Evolutionary conservation across 768 basidiomycete species (phyloP), one percentile per base, ranked within the genome.

Genomic region (Vararia minispora): DNA sequence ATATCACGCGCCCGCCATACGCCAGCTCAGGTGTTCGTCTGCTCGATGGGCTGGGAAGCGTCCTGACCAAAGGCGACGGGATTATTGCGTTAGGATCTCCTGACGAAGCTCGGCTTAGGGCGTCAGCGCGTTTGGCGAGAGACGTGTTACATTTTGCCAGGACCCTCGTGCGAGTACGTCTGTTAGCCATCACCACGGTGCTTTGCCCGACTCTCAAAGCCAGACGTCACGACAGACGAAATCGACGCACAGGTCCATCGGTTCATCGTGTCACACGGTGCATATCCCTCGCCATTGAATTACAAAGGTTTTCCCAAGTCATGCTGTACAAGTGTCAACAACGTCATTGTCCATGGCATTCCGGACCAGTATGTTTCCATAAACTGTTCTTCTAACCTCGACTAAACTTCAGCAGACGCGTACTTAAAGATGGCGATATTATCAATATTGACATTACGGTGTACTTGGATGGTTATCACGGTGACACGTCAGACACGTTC

Each of bases 391-490:
- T 18, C 23, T 21, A 34, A 16, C n/a, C 36, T 40, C 41, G 37
- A 11, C 12, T 29, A 10, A 37, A 9, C n/a, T 26, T 35, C 22
- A 20, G 8, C 46, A 91, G 89, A 41, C 85, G 89, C 25, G 76
- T 74, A 0, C 68, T 95, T 3, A 71, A 82, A 53, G 66, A 85
- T 32, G 83, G 81, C 1, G 91, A 95, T 45, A 83, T 95, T 32
- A 64, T 95, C 49, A 91, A 91, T 55, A 66, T 94, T 30, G 91
- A 95, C 56, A 59, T 95, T 7, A 92, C 91, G 1, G 68, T 92
- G 6, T 92, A 72, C 55, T 60, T 80, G n/a, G 60, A 86, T 40
- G 82, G 84, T 2, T 89, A 75, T 57, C 90, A 94, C 48, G 91
- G 91, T 1, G 91, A 94, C 49, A 92, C 89, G 0, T 90, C 88